Base-by-base conservation (phyloP, 257 asterid genomes). In the Galeopsis tetrahit region DNA sequence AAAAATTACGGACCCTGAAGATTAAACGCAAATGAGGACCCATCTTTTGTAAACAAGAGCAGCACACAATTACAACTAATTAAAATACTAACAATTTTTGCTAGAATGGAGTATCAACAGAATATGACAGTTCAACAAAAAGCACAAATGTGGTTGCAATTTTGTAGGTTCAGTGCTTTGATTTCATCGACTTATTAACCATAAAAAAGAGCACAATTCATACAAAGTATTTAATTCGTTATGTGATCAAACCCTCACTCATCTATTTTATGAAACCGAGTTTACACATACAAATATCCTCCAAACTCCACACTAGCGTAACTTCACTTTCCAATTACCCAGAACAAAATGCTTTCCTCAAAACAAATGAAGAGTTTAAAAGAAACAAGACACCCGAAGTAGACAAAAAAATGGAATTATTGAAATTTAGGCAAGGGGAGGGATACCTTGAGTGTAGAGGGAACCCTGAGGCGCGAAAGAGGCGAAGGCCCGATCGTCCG, bases 401-500 rank as follows among this genome's bases (percentile, higher is more conserved):
- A 11, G 0, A 14, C 52, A 61, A 49, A 52, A 4, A 0, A 34
- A 44, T 13, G 31, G 42, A 62, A 46, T 17, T 21, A 34, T 10
- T 48, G 48, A 7, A 39, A 10, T 4, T 13, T 38, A 38, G 42
- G 7, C 4, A 38, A 38, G 42, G 42, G 7, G 42, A 38, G 57
- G 57, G 57, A 36, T 86, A 92, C 98, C 78, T 86, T 87, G 76
- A 93, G 78, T 5, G 85, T 35, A 76, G 97, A 86, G 35, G 97
- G 87, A 62, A 93, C 83, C 68, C 65, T 56, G 46, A 93, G 87
- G 77, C 92, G 90, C 83, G 85, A 83, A 28, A 90, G 88, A 72
- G 93, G 92, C 63, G 83, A 82, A 70, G 98, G 98, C 9, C 98
- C 98, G 68, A 93, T 85, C 38, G 87, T 77, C 15, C 85, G 92